A percentile compares a stretch with the other conserved stretches of the same genome.
These are phyloP conservation scores for Neoboletus brunneissimus DNA, from an alignment of 768 basidiomycete species.

Conservation along the genomic window DNA sequence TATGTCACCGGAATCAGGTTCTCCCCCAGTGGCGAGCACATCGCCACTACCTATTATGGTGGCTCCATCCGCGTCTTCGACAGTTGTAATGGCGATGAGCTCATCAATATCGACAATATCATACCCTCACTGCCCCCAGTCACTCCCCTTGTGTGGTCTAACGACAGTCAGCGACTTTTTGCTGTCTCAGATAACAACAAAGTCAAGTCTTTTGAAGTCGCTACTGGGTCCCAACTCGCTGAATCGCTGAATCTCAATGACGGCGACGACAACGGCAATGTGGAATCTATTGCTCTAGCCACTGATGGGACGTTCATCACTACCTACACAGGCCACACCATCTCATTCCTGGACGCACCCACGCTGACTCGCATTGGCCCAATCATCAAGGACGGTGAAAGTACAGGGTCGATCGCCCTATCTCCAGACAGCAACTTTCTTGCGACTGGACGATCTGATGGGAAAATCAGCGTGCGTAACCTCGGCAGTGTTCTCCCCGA, in stretches of 20 bases:
- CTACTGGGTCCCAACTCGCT: neutral
- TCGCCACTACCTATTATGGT: neutral
- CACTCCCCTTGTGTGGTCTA: neutral
- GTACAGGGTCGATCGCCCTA: neutral
- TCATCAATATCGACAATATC: neutral
- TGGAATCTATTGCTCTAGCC: neutral
- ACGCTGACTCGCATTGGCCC: neutral
- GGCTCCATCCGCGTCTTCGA: neutral
- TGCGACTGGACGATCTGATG: neutral
- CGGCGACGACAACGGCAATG: neutral
- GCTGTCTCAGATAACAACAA: neutral
- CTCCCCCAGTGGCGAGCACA: neutral
- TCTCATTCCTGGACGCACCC: neutral
- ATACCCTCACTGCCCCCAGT: neutral
- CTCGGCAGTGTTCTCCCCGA: neutral
- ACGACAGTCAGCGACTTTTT: neutral
- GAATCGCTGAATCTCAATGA: neutral
- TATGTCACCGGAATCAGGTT: neutral
- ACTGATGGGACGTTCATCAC: neutral
- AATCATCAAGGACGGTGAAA: neutral
- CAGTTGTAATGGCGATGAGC: neutral
- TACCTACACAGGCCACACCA: neutral
- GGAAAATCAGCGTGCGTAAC: neutral
- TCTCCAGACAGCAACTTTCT: neutral
- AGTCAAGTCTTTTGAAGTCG: neutral